These are phyloP conservation scores for Chloropicon primus DNA, from an alignment of 139 green algal genomes.

Conservation along the genomic window DNA sequence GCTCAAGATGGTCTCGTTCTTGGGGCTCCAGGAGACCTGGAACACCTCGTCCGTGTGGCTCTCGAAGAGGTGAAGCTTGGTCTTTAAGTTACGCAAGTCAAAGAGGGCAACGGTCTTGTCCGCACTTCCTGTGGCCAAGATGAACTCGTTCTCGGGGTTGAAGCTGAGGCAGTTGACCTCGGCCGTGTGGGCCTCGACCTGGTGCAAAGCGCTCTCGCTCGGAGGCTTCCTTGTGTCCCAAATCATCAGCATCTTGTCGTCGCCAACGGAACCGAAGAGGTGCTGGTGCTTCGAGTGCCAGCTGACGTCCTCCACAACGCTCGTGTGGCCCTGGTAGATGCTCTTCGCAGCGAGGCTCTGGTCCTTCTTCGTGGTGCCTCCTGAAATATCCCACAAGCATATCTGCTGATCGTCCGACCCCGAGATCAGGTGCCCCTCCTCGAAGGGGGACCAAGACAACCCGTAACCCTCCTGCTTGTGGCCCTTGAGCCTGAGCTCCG, in stretches of 20 bases:
- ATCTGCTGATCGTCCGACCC: constrained; percentile 96
- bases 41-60: constrained; percentile 83
- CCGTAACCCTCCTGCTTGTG: constrained; percentile 94
- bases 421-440: constrained; percentile 71
- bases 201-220: not conserved
- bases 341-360: constrained; percentile 44
- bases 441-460: constrained; percentile 82
- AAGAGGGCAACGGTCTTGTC: constrained; percentile 81
- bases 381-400: constrained; percentile 94
- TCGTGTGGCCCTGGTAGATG: constrained; percentile 45
- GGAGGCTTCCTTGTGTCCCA: constrained; percentile 76
- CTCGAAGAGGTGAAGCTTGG: constrained; percentile 82
- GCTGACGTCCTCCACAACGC: constrained; percentile 79
- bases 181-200: constrained; percentile 64
- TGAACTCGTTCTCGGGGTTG: constrained; percentile 93
- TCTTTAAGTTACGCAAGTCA: constrained; percentile 81
- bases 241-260: constrained; percentile 89
- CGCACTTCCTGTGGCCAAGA: constrained; percentile 87
- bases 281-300: constrained; percentile 83
- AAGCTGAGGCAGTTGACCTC: constrained; percentile 94
- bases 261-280: constrained; percentile 90
- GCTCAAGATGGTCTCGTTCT: constrained; percentile 87
- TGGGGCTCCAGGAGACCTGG: constrained; percentile 78
- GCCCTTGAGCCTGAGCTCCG: constrained; percentile 73
- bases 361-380: constrained; percentile 11